Evolutionary conservation across 2,329 filamentous ascomycete species (phyloP).

Genomic region (Epicoccum nigrum): DNA sequence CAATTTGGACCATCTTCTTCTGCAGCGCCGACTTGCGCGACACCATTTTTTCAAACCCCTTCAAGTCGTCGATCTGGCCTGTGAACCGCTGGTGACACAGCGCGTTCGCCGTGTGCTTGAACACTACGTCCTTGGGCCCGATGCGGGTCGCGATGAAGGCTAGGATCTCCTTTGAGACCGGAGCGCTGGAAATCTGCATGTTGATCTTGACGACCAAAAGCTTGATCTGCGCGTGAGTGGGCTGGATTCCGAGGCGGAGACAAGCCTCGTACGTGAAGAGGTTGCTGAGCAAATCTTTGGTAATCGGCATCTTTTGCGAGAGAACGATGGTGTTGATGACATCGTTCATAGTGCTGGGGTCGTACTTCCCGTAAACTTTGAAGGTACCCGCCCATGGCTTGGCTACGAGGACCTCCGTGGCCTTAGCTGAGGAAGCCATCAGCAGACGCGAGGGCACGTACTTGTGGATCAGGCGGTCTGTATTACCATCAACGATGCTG

Average conservation of each 20-base stretch:
- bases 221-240: background rate
- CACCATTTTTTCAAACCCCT: conserved; percentile 1
- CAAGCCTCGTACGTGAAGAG: conserved; percentile 7
- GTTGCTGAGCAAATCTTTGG: background rate
- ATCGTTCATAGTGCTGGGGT: background rate
- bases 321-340: background rate
- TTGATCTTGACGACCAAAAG: background rate
- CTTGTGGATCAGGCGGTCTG: background rate
- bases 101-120: background rate
- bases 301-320: background rate
- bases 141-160: background rate
- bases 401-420: background rate
- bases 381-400: background rate
- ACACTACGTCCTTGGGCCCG: background rate
- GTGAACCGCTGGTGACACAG: conserved; percentile 8
- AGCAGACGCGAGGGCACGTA: conserved; percentile 1
- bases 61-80: background rate
- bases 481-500: conserved; percentile 3
- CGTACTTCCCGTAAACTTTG: conserved; percentile 5
- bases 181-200: background rate
- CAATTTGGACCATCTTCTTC: conserved; percentile 5
- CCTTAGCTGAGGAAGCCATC: background rate
- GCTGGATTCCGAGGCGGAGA: background rate
- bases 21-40: background rate
- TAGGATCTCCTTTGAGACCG: background rate